Evolutionary conservation across 2,329 filamentous ascomycete species (phyloP).

Genomic region (Davidsoniella eucalypti): DNA sequence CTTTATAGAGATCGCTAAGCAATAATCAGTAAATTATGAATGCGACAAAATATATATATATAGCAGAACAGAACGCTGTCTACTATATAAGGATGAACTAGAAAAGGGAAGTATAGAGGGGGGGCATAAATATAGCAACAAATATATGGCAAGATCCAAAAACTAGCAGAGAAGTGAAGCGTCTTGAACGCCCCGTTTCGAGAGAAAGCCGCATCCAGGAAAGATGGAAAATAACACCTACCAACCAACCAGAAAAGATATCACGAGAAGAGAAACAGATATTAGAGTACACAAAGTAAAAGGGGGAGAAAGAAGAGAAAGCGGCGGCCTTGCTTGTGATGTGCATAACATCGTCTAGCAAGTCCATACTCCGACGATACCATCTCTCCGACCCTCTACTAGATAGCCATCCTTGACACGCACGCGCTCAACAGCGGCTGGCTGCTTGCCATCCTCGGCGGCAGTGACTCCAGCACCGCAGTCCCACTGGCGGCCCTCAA

Average conservation of each 20-base stretch:
- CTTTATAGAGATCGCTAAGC: too few species aligned
- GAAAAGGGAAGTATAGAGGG: neutral
- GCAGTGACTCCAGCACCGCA: constrained; percentile 69
- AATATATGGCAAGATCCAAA: too few species aligned
- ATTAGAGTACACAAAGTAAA: constrained; percentile 1
- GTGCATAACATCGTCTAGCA: constrained; percentile 28
- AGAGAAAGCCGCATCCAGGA: neutral
- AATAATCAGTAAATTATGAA: too few species aligned
- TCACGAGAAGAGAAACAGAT: neutral
- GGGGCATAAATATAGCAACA: too few species aligned
- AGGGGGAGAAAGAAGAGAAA: too few species aligned
- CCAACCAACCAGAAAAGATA: neutral
- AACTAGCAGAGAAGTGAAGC: neutral
- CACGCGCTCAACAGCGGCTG: constrained; percentile 62
- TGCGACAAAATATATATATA: too few species aligned
- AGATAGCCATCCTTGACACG: constrained; percentile 88
- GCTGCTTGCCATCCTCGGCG: constrained; percentile 44
- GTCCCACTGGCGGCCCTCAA: constrained; percentile 90
- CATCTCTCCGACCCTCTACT: constrained; percentile 76
- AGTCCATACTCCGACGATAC: constrained; percentile 80
- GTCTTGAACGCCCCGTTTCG: neutral
- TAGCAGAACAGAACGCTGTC: too few species aligned
- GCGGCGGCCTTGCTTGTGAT: too few species aligned
- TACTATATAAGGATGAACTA: neutral
- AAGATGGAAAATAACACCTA: neutral